These are phyloP conservation scores for Xylaria digitata DNA, from an alignment of 2,329 filamentous ascomycete species.

Conservation along the genomic window DNA sequence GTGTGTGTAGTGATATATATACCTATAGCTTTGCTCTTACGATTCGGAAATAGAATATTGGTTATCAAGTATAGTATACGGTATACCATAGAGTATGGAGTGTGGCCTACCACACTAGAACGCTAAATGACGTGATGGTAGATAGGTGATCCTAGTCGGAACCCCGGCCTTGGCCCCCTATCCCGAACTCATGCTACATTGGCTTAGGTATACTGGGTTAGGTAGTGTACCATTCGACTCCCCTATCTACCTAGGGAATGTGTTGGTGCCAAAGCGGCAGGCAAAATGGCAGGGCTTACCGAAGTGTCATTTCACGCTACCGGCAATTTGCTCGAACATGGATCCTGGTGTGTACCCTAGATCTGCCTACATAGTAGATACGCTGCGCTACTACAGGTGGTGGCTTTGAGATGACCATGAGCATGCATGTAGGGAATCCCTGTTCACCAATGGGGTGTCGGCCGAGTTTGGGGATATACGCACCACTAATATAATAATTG, in stretches of 20 bases:
- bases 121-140: constrained; percentile 3
- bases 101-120: no score
- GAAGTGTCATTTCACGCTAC: neutral
- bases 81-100: no score
- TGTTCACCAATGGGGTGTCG: neutral
- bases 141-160: constrained; percentile 1
- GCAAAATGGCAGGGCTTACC: neutral
- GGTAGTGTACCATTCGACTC: neutral
- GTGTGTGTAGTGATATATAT: neutral
- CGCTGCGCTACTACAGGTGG: neutral
- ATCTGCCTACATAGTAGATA: no score
- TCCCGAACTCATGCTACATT: neutral
- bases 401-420: neutral
- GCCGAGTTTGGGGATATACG: neutral
- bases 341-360: neutral
- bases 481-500: constrained; percentile 1
- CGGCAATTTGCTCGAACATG: neutral
- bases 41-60: neutral
- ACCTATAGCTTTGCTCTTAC: neutral
- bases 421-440: constrained; percentile 14
- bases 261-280: neutral
- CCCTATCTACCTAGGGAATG: neutral
- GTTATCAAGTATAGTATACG: neutral
- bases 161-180: neutral
- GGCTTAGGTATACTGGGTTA: neutral